phyloP scores from a whole-genome alignment of 192 early-diverging fungal species.

The Mortierella hygrophila region DNA sequence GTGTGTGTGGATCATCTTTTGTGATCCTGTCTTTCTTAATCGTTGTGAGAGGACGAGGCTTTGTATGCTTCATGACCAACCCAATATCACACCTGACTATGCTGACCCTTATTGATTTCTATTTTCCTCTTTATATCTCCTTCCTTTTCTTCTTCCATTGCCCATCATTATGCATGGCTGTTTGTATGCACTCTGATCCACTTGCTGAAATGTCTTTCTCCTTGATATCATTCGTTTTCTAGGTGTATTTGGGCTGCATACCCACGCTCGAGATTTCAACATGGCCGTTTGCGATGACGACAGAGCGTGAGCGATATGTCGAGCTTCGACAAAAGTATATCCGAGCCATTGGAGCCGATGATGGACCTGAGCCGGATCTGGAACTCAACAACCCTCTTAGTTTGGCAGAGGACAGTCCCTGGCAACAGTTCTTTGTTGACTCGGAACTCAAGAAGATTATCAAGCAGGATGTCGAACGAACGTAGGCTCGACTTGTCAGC shows the following conservation, averaged over 20 bases:
- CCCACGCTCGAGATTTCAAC: conserved; percentile 63
- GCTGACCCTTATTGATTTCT: background rate
- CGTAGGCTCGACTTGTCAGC: conserved; percentile 64
- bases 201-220: background rate
- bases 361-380: conserved; percentile 68
- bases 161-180: background rate
- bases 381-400: conserved; percentile 89
- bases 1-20: background rate
- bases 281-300: conserved; percentile 70
- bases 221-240: background rate
- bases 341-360: conserved; percentile 58
- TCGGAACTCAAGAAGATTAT: conserved; percentile 88
- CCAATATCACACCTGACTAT: background rate
- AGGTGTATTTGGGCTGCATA: conserved; percentile 67
- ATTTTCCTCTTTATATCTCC: background rate
- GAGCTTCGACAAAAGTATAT: conserved; percentile 78
- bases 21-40: background rate
- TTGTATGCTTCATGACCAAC: background rate
- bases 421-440: conserved; percentile 94
- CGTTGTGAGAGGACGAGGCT: background rate
- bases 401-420: conserved; percentile 91
- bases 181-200: background rate
- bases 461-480: conserved; percentile 91
- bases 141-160: background rate
- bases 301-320: conserved; percentile 77